These are phyloP conservation scores for Daldinia childiae DNA, from an alignment of 495 filamentous ascomycete species.

Conservation along the genomic window DNA sequence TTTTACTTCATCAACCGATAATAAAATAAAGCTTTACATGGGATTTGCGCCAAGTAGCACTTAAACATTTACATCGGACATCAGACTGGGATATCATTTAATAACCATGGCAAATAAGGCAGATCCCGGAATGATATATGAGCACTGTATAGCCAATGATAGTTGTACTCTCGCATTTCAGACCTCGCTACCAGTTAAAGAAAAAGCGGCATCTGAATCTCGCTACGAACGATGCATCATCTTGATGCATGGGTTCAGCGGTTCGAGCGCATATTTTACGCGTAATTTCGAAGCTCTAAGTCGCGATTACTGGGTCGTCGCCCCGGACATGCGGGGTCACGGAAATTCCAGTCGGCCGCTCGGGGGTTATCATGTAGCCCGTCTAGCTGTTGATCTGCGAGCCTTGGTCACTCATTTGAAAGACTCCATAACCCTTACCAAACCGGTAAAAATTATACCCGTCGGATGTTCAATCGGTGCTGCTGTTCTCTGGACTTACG, in stretches of 20 bases:
- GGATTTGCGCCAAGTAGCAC: not conserved
- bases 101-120: conserved; percentile 5
- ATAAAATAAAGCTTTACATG: not conserved
- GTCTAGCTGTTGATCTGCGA: conserved; percentile 54
- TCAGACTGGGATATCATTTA: not conserved
- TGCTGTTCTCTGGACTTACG: conserved; percentile 56
- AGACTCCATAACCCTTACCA: not conserved
- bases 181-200: conserved; percentile 40
- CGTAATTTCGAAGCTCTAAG: conserved; percentile 48
- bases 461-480: conserved; percentile 59
- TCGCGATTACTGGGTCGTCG: conserved; percentile 49
- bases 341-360: conserved; percentile 48
- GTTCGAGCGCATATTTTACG: conserved; percentile 54
- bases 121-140: conserved; percentile 41
- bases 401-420: conserved; percentile 48
- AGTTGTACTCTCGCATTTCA: conserved; percentile 46
- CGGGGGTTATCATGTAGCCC: conserved; percentile 57
- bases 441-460: conserved; percentile 35
- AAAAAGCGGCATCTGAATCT: not conserved
- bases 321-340: conserved; percentile 58
- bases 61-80: too few relatives aligned
- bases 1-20: not conserved
- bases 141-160: conserved; percentile 45
- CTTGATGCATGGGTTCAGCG: conserved; percentile 59
- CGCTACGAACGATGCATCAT: conserved; percentile 41